Evolutionary conservation across 768 basidiomycete species (phyloP).

Genomic region (Rhodosporidiobolus odoratus): DNA sequence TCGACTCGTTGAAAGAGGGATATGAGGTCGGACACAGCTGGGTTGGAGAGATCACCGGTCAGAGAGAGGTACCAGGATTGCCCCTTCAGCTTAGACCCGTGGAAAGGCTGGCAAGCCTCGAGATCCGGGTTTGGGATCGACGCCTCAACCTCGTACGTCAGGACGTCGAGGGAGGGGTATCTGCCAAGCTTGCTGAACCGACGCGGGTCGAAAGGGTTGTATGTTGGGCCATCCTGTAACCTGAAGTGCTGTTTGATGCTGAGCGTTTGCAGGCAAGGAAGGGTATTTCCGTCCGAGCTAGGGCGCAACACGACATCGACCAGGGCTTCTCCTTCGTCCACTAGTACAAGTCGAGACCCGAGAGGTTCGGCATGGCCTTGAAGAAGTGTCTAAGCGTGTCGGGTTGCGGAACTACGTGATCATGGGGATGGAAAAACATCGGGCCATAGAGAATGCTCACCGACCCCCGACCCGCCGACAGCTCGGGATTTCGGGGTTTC

Average conservation of each 20-base stretch:
- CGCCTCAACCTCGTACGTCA: neutral
- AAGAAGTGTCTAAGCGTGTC: no score
- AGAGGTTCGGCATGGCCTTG: no score
- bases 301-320: no score
- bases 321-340: no score
- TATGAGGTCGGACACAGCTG: neutral
- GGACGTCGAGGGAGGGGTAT: neutral
- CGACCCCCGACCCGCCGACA: no score
- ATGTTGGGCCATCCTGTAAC: neutral
- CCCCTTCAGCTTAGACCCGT: no score
- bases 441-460: no score
- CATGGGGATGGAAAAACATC: no score
- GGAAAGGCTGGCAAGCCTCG: neutral
- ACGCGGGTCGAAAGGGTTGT: neutral
- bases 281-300: no score
- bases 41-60: neutral
- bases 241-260: neutral
- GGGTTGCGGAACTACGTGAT: no score
- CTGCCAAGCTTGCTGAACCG: neutral
- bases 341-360: no score
- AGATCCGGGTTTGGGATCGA: neutral
- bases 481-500: no score
- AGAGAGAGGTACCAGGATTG: neutral
- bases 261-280: neutral
- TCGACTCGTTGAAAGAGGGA: neutral